Evolutionary conservation across 176 grass and related monocot genomes (phyloP), one percentile per base, ranked within the genome.

Genomic region (Lolium perenne): DNA sequence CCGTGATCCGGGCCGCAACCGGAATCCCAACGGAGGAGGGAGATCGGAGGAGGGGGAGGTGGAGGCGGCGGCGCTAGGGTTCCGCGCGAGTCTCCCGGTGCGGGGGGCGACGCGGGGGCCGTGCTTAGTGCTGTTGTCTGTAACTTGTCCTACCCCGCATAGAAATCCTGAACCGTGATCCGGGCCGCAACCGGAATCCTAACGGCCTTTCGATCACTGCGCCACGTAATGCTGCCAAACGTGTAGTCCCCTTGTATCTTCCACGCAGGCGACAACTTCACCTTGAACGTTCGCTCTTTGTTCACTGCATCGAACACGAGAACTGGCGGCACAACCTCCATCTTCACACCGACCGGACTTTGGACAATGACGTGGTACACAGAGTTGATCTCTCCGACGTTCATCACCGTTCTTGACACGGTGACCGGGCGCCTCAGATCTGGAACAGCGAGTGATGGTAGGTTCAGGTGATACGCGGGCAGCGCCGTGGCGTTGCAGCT

Each of bases 181-280:
- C 68, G 67, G 4, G 3, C 12, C 18, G 87, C 76, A 18, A 89
- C 79, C 46, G 67, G 87, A 35, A 85, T 85, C 4, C 87, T 70
- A 4, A 88, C 87, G 3, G 43, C 21, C 4, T 66, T 80, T 1
- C 32, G 35, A 1, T 11, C 82, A 3, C 46, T 80, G 18, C 17
- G 46, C 87, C 87, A 89, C 14, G 76, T 85, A 23, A 89, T 59
- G 38, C 82, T 80, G 1, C 87, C 87, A 57, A 89, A 85, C 3
- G 76, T 84, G 38, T 89, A 89, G 14, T 74, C 76, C 8, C 82
- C 82, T 20, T 89, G 82, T 25, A 89, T 5, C 59, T 72, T 80
- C 87, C 87, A 85, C 0, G 67, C 5, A 10, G 87, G 82, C 17
- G 76, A 89, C 54, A 89, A 10, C 22, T 55, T 89, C 6, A 89